Conservation (phyloP, 2,329 filamentous ascomycete genomes). For the Colletotrichum ledebouriae region DNA sequence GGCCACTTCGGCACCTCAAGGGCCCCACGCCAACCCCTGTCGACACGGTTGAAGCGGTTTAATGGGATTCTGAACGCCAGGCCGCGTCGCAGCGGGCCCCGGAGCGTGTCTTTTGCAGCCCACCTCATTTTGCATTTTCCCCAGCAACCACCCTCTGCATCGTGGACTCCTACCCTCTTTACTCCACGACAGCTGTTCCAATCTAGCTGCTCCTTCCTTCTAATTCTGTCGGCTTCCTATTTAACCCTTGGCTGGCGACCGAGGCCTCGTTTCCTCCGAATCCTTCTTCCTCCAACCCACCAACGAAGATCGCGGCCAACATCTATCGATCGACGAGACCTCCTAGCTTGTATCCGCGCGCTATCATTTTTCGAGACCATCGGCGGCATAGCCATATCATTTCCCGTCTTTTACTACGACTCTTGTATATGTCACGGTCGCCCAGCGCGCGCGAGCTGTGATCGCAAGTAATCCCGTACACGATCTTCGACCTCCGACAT, state of each 20-base stretch:
- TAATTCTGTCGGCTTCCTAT: not conserved
- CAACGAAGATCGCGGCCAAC: not conserved
- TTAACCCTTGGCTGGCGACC: slow-evolving; percentile 11
- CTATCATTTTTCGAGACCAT: not conserved
- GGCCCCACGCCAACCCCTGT: slow-evolving; percentile 25
- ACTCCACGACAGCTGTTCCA: slow-evolving; percentile 11
- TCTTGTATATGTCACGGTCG: not conserved
- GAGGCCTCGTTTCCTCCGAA: not conserved
- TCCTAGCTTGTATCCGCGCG: not conserved
- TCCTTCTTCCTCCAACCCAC: slow-evolving; percentile 14
- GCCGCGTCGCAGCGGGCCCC: slow-evolving; percentile 28
- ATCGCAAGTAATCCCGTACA: not conserved
- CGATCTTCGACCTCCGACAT: not conserved
- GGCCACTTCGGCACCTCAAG: not conserved
- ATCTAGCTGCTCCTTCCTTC: not conserved
- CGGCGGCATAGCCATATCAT: too few species aligned
- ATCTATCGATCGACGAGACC: slow-evolving; percentile 7
- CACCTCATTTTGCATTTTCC: slow-evolving; percentile 7
- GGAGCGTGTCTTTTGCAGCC: slow-evolving; percentile 30
- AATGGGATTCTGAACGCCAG: slow-evolving; percentile 33
- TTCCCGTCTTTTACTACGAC: too few species aligned
- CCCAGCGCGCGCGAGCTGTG: not conserved
- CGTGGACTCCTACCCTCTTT: slow-evolving; percentile 15
- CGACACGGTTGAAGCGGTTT: slow-evolving; percentile 36
- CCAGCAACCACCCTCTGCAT: slow-evolving; percentile 21